Base-by-base conservation (phyloP, 768 basidiomycete genomes). In the Goffeauzyma gilvescens region DNA sequence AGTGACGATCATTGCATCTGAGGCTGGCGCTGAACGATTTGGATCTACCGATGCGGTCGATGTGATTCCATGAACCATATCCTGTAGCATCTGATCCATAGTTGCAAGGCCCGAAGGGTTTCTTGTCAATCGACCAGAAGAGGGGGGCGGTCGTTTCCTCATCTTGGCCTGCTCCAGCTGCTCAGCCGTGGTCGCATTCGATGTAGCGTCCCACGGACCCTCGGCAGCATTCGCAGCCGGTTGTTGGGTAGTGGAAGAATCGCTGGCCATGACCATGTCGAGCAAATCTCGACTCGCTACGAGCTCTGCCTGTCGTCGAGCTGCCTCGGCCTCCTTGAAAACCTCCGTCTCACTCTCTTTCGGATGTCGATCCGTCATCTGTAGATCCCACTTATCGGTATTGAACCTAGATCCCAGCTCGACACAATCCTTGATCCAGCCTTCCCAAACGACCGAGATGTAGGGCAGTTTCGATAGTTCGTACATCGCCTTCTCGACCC, bases 391-490 rank as follows among this genome's bases (percentile, higher is more conserved):
- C 31, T 44, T 42, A 27, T 60, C 58, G 46, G 63, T 62, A 41
- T 51, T 54, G 53, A 55, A 65, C 27, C 63, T 51, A 20, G 79
- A 83, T 45, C 75, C 75, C 55, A 75, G 82, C 31, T 77, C 75
- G 2, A 89, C 54, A 21, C 73, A 89, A 55, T 93, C 87, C 84
- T 84, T 89, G 44, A 93, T 80, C 89, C 89, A 95, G 49, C 90
- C 86, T 55, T 89, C 85, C 81, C 87, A 90, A 1, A 93, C 75
- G 2, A 89, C 41, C 24, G 41, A 35, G 20, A 52, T 52, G 24
- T 66, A 38, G n/a, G n/a, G n/a, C n/a, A n/a, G n/a, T n/a, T n/a
- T 72, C 69, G 24, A 86, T 85, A n/a, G n/a, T n/a, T n/a, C n/a
- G n/a, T n/a, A n/a, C n/a, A n/a, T n/a, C n/a, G n/a, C n/a, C n/a